Conservation (phyloP, 768 basidiomycete species). For the Sutorius australiensis region DNA sequence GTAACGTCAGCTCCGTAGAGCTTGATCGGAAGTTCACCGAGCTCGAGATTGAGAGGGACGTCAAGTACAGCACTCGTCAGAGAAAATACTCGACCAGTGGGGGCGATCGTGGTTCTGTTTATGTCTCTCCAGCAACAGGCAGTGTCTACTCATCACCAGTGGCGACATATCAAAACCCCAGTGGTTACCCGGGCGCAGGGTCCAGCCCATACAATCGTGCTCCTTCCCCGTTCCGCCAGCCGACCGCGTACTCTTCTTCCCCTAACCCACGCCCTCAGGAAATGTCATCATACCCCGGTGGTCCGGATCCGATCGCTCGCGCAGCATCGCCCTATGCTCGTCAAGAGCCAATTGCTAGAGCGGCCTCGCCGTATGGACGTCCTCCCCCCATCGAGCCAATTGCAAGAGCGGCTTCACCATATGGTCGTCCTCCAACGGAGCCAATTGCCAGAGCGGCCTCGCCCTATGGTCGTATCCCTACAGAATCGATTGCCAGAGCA, state of each 20-base stretch:
- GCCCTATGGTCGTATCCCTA: slow-evolving; percentile 34
- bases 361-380: slow-evolving; percentile 31
- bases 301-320: slow-evolving; percentile 32
- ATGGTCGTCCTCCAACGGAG: slow-evolving; percentile 33
- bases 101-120: slow-evolving; percentile 26
- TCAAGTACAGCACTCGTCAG: slow-evolving; percentile 33
- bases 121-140: slow-evolving; percentile 10
- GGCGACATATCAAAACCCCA: slow-evolving; percentile 25
- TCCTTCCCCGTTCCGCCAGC: slow-evolving; percentile 32
- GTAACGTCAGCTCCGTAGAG: slow-evolving; percentile 21
- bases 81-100: slow-evolving; percentile 46
- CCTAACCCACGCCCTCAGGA: slow-evolving; percentile 51
- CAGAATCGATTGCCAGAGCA: slow-evolving; percentile 39
- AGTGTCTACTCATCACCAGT: slow-evolving; percentile 24
- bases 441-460: slow-evolving; percentile 38
- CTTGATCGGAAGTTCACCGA: slow-evolving; percentile 39
- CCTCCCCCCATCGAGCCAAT: slow-evolving; percentile 20
- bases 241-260: slow-evolving; percentile 35
- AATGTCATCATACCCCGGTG: slow-evolving; percentile 38
- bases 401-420: slow-evolving; percentile 28
- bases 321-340: slow-evolving; percentile 34
- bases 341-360: slow-evolving; percentile 23
- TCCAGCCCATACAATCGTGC: slow-evolving; percentile 31
- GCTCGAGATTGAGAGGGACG: slow-evolving; percentile 33
- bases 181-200: slow-evolving; percentile 31